phyloP scores from a whole-genome alignment of 805 yeast species.

The Candida alai region DNA sequence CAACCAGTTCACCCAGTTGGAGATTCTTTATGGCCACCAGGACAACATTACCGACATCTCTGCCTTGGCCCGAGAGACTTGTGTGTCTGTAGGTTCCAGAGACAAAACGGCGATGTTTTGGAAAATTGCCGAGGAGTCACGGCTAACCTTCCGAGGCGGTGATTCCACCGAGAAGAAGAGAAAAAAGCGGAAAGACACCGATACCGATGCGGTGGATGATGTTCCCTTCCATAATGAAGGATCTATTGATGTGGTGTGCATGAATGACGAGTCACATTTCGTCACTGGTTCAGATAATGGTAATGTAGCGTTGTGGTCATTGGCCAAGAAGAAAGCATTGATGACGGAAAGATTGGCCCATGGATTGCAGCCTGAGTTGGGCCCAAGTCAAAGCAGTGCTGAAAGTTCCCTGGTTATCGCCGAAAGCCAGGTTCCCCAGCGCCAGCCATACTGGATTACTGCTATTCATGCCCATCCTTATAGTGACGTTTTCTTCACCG shows the following conservation, averaged over 20 bases:
- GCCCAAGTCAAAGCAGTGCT: slow-evolving; percentile 37
- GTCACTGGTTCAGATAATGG: slow-evolving; percentile 97
- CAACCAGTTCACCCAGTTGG: slow-evolving; percentile 84
- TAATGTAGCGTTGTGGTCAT: slow-evolving; percentile 82
- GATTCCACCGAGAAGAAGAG: slow-evolving; percentile 49
- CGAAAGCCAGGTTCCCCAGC: slow-evolving; percentile 55
- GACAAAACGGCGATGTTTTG: slow-evolving; percentile 94
- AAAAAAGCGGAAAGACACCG: slow-evolving; percentile 24
- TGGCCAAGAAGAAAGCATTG: slow-evolving; percentile 84
- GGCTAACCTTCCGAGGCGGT: slow-evolving; percentile 91
- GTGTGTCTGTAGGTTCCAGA: slow-evolving; percentile 93
- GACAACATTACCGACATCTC: slow-evolving; percentile 80
- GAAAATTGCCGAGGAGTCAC: slow-evolving; percentile 94
- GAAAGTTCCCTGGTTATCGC: slow-evolving; percentile 52
- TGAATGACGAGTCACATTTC: slow-evolving; percentile 90
- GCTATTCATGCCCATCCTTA: slow-evolving; percentile 78
- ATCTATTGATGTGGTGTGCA: slow-evolving; percentile 80
- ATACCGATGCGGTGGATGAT: slow-evolving; percentile 12
- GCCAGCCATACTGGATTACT: slow-evolving; percentile 84
- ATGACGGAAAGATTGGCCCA: slow-evolving; percentile 69
- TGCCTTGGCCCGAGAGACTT: slow-evolving; percentile 80
- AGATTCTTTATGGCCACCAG: slow-evolving; percentile 92
- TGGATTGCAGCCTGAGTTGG: slow-evolving; percentile 55
- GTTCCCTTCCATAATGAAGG: slow-evolving; percentile 64
- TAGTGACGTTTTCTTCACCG: slow-evolving; percentile 78